Percentiles rank a stretch among this genome's conserved stretches.
Evolutionary conservation across 306 rosid species (phyloP).

Genomic region (Fragaria ananassa): DNA sequence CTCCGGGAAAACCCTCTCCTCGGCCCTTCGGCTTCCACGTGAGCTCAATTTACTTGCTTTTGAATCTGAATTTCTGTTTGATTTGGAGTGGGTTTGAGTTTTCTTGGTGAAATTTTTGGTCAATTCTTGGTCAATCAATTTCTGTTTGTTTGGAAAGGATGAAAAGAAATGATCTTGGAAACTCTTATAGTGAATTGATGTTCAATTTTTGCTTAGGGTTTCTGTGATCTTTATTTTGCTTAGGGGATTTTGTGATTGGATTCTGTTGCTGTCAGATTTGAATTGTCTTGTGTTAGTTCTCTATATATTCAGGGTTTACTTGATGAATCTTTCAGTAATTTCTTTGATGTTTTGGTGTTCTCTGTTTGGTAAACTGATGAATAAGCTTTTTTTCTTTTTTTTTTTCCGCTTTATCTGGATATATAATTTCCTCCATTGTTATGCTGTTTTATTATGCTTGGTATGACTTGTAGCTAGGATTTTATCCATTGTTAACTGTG

Average conservation of each 20-base stretch:
- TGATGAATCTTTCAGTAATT: neutral
- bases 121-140: neutral
- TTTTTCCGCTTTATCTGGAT: neutral
- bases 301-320: neutral
- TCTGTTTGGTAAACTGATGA: neutral
- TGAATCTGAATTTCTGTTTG: neutral
- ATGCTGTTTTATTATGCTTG: neutral
- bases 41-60: conserved; percentile 23
- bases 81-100: conserved; percentile 4
- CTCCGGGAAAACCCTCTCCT: conserved; percentile 78
- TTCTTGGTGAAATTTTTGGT: neutral
- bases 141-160: neutral
- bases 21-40: conserved; percentile 94
- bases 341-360: neutral
- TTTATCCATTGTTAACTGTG: neutral
- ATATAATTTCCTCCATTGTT: neutral
- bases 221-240: neutral
- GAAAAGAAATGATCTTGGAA: neutral
- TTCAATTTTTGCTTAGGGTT: neutral
- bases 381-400: neutral
- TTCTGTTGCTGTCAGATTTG: neutral
- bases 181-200: neutral
- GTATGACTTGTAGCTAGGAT: neutral
- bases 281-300: neutral
- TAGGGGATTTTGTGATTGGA: neutral